These are phyloP conservation scores for Zostera marina DNA, from an alignment of 116 monocot genomes.

Conservation along the genomic window DNA sequence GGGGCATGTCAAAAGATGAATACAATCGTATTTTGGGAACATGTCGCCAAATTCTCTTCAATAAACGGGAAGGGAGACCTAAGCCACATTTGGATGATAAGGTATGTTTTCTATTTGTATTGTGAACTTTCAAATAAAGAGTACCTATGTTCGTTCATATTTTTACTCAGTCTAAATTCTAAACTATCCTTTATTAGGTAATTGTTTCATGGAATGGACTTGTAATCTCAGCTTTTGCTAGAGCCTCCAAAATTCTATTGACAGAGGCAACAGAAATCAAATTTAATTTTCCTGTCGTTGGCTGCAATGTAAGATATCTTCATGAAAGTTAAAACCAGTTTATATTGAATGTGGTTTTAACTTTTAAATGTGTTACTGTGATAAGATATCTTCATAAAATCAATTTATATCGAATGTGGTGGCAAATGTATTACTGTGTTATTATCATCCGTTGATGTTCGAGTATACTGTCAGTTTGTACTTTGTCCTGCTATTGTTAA, in stretches of 20 bases:
- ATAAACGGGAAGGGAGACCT: conserved; percentile 38
- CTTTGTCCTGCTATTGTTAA: not conserved
- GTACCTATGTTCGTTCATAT: not conserved
- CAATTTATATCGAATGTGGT: too few species aligned
- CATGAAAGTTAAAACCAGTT: not conserved
- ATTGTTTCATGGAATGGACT: conserved; percentile 99
- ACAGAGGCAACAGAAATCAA: conserved; percentile 31
- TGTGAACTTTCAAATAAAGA: not conserved
- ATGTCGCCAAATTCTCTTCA: conserved; percentile 47
- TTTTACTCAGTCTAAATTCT: not conserved
- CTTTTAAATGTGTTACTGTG: not conserved
- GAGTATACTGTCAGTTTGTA: too few species aligned
- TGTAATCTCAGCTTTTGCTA: conserved; percentile 71
- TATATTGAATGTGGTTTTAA: not conserved
- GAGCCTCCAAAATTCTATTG: conserved; percentile 75
- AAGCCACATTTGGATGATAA: conserved; percentile 94
- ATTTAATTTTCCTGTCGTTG: conserved; percentile 59
- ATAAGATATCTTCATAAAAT: too few species aligned
- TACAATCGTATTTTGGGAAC: conserved; percentile 43
- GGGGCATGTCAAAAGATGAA: conserved; percentile 49
- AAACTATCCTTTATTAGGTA: conserved; percentile 27
- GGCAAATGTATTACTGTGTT: too few species aligned
- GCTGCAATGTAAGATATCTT: conserved; percentile 42
- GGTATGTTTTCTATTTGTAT: conserved; percentile 17
- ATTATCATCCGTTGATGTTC: too few species aligned